These are phyloP conservation scores for Termitomyces eurrhizus DNA, from an alignment of 768 basidiomycete species.

Conservation along the genomic window DNA sequence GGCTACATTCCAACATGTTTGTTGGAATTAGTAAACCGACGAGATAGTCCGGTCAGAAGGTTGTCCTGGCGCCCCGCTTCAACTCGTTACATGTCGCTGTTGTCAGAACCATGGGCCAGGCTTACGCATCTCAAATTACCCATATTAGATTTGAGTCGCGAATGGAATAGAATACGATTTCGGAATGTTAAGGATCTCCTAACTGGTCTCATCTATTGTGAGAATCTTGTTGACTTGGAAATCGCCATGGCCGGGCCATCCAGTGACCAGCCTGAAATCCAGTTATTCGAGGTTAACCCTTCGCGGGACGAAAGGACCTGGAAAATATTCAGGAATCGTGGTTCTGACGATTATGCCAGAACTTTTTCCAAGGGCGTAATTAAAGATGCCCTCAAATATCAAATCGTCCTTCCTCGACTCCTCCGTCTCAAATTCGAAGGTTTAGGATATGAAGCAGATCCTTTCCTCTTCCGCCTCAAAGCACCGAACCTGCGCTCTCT, in stretches of 20 bases:
- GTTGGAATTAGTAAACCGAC: background rate
- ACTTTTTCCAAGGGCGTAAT: background rate
- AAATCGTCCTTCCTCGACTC: constrained; percentile 2
- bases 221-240: constrained; percentile 2
- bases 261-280: background rate
- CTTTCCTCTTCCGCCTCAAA: background rate
- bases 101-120: background rate
- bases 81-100: background rate
- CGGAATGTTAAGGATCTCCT: background rate
- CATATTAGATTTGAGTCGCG: no score
- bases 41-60: background rate
- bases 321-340: background rate
- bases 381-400: background rate
- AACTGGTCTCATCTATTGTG: background rate
- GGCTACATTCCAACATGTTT: background rate
- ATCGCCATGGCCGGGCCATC: background rate
- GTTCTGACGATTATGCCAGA: background rate
- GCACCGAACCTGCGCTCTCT: background rate
- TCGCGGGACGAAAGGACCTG: background rate
- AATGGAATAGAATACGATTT: no score
- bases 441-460: background rate
- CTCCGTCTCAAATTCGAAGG: constrained; percentile 7
- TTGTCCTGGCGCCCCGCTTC: background rate
- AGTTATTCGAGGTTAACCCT: background rate
- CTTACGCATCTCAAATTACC: constrained; percentile 11